Percentiles rank a stretch among this genome's conserved stretches.
phyloP scores from a whole-genome alignment of 164 flowering plant genomes.

The Kingdonia uniflora region DNA sequence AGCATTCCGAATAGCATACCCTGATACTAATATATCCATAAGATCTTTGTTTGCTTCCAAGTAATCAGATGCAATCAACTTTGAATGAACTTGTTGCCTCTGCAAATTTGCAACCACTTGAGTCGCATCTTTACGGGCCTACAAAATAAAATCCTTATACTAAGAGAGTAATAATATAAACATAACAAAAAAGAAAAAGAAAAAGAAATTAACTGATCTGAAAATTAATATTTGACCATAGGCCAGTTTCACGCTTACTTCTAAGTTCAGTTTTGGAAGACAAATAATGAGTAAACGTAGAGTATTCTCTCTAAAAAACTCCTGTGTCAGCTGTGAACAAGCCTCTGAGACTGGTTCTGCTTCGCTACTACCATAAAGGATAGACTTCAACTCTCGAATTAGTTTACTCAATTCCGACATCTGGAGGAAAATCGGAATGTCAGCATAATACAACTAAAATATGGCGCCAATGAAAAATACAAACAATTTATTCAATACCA shows the following conservation, averaged over 20 bases:
- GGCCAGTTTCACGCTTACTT: slow-evolving; percentile 32
- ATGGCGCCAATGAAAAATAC: neutral
- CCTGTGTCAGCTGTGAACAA: slow-evolving; percentile 85
- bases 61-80: slow-evolving; percentile 90
- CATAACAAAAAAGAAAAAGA: too few relatives aligned
- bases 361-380: slow-evolving; percentile 85
- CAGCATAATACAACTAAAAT: neutral
- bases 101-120: slow-evolving; percentile 97
- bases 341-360: slow-evolving; percentile 88
- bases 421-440: slow-evolving; percentile 21
- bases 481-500: neutral
- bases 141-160: slow-evolving; percentile 12
- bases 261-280: slow-evolving; percentile 82
- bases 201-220: neutral
- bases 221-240: neutral
- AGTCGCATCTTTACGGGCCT: slow-evolving; percentile 96
- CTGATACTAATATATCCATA: slow-evolving; percentile 63
- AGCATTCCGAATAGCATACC: slow-evolving; percentile 33
- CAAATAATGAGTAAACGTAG: slow-evolving; percentile 61
- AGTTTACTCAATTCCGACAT: slow-evolving; percentile 63
- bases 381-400: slow-evolving; percentile 62
- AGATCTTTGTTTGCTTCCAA: slow-evolving; percentile 88
- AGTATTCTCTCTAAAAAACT: slow-evolving; percentile 73
- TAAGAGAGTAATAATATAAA: slow-evolving; percentile 5
- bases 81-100: slow-evolving; percentile 91